Base-by-base conservation (phyloP, 331 rosid genomes). In the Prunus yedoensis region DNA sequence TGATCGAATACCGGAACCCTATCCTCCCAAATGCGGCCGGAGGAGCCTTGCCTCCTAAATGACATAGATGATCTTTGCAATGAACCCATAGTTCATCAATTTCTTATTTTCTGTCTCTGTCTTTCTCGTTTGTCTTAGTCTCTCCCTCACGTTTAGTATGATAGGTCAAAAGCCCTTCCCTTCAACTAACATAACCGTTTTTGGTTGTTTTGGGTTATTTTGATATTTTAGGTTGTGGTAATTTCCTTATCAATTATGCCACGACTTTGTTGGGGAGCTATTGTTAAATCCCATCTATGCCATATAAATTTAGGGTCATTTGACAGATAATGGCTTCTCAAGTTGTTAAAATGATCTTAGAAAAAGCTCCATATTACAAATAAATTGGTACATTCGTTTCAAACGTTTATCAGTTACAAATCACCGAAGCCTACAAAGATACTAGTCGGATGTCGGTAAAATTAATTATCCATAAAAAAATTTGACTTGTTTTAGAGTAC, bases 41-140 rank as follows among this genome's bases (percentile, higher is more conserved):
- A 74, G 16, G 77, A 61, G 32, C 77, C 77, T 60, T 74, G 77
- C 60, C 77, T 47, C 23, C 77, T 47, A 47, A 74, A 74, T 53
- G 77, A 74, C 32, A 30, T 18, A 60, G 49, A 60, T 61, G 77
- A 74, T 62, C 77, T 74, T 49, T 52, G 70, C 41, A 74, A 49
- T 4, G 77, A 4, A 20, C 18, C 30, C 77, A 74, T 74, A 3
- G 25, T 46, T 74, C 16, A 47, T 47, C 49, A 61, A 28, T 25
- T 5, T 46, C 20, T 21, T 66, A 25, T 20, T 28, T 11, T 20
- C 5, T 18, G 16, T 47, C 12, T 61, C 3, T n/a, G 20, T 18
- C 32, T 14, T 15, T 70, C 17, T 70, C 43, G 21, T 43, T 20
- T 8, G 54, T 21, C 43, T 43, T 20, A 3, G 54, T 21, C 25